Evolutionary conservation across 1,284 basidiomycete genomes (phyloP), one percentile per base, ranked within the genome.

Genomic region (Ganoderma sinense): DNA sequence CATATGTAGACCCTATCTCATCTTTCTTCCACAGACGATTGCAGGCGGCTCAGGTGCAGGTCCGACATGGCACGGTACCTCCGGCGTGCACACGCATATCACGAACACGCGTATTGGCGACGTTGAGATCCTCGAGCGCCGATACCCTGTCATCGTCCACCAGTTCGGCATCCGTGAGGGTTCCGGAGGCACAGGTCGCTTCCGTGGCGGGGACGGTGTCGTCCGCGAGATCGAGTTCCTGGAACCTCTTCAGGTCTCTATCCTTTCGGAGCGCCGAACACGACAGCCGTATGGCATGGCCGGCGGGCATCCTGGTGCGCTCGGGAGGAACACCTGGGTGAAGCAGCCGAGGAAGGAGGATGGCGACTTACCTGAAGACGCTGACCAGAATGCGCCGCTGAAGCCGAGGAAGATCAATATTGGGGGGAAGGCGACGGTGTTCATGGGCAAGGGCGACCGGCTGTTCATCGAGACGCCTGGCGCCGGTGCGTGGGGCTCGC

Each of bases 101-200:
- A 98, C 97, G 5, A 98, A 98, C 82, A 97, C 96, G 20, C 90
- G 94, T 18, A 96, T 96, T 72, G 94, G 95, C 23, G 97, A 98
- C 66, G 92, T 96, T 23, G 97, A 98, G 79, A 94, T 97, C 77
- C 87, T 98, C 63, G 96, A 98, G 82, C 88, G 96, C 59, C 89
- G 96, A 45, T 97, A 96, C 79, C 96, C 97, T 0, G 92, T 98
- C 14, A 84, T 98, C 74, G 78, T 98, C 31, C 93, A 94, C 76
- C 87, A 89, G 74, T 98, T 98, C 80, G 92, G 91, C 18, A 81
- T 97, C 67, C 89, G 97, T 11, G 80, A 87, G 20, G 91, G 88
- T 29, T 95, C 93, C 1, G 96, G 90, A 16, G 97, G 97, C 0
- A 79, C 84, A 29, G 97, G 97, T 1, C 84, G 88, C 74, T 96